Evolutionary conservation across 169 alveolate genomes (phyloP).

Genomic region (Plasmodium gonderi): DNA sequence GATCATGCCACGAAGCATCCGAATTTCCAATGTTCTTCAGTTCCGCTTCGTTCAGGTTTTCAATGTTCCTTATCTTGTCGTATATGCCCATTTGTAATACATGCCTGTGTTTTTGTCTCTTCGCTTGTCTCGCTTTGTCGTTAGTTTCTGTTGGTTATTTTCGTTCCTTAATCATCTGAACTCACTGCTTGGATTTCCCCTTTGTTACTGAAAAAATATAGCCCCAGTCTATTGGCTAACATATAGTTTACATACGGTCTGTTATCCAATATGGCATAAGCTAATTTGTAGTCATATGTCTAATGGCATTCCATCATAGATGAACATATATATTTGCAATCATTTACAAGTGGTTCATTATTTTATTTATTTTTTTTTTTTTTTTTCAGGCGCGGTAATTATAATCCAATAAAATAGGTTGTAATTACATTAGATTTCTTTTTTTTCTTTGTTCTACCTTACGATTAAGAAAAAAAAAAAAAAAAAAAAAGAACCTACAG

Average conservation of each 20-base stretch:
- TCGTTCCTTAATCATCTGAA: too few species aligned
- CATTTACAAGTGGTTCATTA: neutral
- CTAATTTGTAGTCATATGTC: neutral
- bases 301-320: neutral
- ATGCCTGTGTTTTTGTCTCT: neutral
- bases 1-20: constrained; percentile 88
- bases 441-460: too few species aligned
- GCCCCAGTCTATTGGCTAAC: too few species aligned
- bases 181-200: too few species aligned
- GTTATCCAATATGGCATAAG: too few species aligned
- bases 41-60: constrained; percentile 82
- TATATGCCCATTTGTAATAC: constrained; percentile 41
- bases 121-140: neutral
- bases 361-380: neutral
- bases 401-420: too few species aligned
- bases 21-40: constrained; percentile 80
- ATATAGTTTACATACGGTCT: too few species aligned
- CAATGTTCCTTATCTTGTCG: constrained; percentile 59
- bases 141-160: too few species aligned
- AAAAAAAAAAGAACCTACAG: too few species aligned
- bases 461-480: too few species aligned
- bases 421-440: too few species aligned
- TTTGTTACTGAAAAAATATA: too few species aligned
- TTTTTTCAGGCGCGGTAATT: neutral
- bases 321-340: neutral